Evolutionary conservation across 495 filamentous ascomycete genomes (phyloP).

Genomic region (Chlorociboria aeruginascens): DNA sequence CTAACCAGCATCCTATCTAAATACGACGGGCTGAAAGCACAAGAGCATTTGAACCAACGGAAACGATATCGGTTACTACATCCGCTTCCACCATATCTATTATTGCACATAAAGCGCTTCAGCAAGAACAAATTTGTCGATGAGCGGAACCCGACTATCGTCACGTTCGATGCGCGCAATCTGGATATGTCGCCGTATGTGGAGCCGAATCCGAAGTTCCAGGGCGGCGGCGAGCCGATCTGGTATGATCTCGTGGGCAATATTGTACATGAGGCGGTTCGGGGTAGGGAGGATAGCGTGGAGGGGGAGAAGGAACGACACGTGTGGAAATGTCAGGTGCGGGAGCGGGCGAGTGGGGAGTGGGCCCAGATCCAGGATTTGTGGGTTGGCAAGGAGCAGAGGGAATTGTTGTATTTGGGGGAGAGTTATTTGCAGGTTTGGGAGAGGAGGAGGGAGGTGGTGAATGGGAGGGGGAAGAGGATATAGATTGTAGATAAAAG

Average conservation of each 20-base stretch:
- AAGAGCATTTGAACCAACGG: conserved; percentile 77
- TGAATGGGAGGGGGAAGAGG: conserved; percentile 13
- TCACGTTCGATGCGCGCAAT: conserved; percentile 75
- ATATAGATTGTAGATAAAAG: not conserved
- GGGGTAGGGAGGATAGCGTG: conserved; percentile 56
- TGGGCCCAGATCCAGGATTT: conserved; percentile 94
- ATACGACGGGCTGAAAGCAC: conserved; percentile 81
- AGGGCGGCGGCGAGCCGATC: conserved; percentile 68
- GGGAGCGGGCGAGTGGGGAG: conserved; percentile 53
- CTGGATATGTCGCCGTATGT: conserved; percentile 87
- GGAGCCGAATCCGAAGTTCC: conserved; percentile 51
- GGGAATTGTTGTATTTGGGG: conserved; percentile 78
- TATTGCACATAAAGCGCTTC: conserved; percentile 97
- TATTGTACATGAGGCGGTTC: conserved; percentile 83
- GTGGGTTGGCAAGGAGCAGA: conserved; percentile 76
- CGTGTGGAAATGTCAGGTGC: conserved; percentile 62
- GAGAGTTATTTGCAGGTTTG: conserved; percentile 95
- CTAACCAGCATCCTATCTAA: conserved; percentile 83
- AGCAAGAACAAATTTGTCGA: conserved; percentile 88
- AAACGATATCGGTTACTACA: conserved; percentile 84
- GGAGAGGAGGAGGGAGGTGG: conserved; percentile 63
- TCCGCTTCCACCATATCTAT: conserved; percentile 80
- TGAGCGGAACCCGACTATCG: conserved; percentile 95
- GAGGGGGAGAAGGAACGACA: conserved; percentile 77
- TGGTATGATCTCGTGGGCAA: conserved; percentile 96